Base-by-base conservation (phyloP, 2,329 filamentous ascomycete genomes). In the Sporothrix brunneoviolacea region DNA sequence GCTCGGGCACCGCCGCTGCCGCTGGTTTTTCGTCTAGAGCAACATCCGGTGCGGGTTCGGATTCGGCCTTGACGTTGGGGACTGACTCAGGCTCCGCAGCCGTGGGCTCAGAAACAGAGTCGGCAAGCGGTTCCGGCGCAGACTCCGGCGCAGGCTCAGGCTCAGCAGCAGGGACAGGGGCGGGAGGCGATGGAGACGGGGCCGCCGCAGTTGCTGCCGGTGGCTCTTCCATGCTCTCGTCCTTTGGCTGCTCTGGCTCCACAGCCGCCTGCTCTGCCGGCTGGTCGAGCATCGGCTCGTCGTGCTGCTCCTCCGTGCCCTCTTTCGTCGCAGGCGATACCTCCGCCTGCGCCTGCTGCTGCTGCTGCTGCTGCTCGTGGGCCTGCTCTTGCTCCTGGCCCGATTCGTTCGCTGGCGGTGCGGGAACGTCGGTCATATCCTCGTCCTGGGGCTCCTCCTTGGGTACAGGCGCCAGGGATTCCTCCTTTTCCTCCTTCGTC, bases 261-360 rank as follows among this genome's bases (percentile, higher is more conserved):
- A 35, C 42, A 15, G 22, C 22, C 5, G 43, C 22, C 8, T n/a
- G 22, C 9, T 8, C 32, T 19, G 30, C 19, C 2, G 51, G 37
- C 51, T 46, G 51, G 30, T 54, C 52, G 28, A 35, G 28, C 52
- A 51, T 54, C 5, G 40, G 52, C 48, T 51, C 37, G 22, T 51
- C 48, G 12, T 38, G 32, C 10, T 28, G 32, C 33, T 43, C 50
- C 13, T 24, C 45, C 21, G n/a, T 13, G 9, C n/a, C n/a, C 21
- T 18, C 22, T 30, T 33, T 21, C 8, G 38, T 5, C 19, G 24
- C 16, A 16, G 18, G 42, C 9, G 47, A n/a, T n/a, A n/a, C 15
- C 28, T 44, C 30, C 30, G 32, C 13, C 43, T 42, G 15, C 4
- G 30, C 9, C 27, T 33, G 28, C 8, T 30, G 15, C 19, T 32